A percentile compares a stretch with the other conserved stretches of the same genome.
These are phyloP conservation scores for Wickerhamiella bombiphila DNA, from an alignment of 805 yeast species.

Conservation along the genomic window DNA sequence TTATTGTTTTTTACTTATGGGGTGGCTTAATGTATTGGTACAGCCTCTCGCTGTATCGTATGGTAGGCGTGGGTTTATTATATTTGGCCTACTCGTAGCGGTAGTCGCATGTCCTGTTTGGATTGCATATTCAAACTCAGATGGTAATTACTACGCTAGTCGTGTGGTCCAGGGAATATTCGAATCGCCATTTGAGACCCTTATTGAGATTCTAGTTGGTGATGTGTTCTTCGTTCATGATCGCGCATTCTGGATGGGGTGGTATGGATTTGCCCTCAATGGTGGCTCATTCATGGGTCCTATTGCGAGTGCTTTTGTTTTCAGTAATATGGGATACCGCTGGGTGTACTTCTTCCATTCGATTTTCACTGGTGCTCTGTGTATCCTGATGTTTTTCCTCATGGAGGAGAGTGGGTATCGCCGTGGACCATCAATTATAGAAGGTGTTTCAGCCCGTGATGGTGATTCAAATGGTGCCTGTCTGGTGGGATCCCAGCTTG, in stretches of 20 bases:
- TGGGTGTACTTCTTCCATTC: conserved; percentile 66
- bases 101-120: neutral
- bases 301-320: conserved; percentile 58
- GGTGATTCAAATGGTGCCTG: too few relatives aligned
- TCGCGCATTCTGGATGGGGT: conserved; percentile 54
- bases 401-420: conserved; percentile 54
- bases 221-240: conserved; percentile 70
- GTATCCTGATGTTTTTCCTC: conserved; percentile 39
- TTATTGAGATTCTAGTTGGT: conserved; percentile 16
- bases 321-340: conserved; percentile 45
- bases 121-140: neutral
- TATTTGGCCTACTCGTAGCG: neutral
- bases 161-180: conserved; percentile 1
- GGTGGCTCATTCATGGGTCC: conserved; percentile 73
- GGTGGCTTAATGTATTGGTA: neutral
- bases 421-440: too few relatives aligned
- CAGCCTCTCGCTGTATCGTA: neutral
- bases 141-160: neutral
- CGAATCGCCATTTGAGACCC: conserved; percentile 1
- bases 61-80: neutral
- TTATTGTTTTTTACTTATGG: neutral
- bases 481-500: neutral
- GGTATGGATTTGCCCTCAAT: conserved; percentile 60
- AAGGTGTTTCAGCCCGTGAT: too few relatives aligned
- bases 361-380: conserved; percentile 46